These are phyloP conservation scores for Stephania cephalantha DNA, from an alignment of 164 flowering plant genomes.

Conservation along the genomic window DNA sequence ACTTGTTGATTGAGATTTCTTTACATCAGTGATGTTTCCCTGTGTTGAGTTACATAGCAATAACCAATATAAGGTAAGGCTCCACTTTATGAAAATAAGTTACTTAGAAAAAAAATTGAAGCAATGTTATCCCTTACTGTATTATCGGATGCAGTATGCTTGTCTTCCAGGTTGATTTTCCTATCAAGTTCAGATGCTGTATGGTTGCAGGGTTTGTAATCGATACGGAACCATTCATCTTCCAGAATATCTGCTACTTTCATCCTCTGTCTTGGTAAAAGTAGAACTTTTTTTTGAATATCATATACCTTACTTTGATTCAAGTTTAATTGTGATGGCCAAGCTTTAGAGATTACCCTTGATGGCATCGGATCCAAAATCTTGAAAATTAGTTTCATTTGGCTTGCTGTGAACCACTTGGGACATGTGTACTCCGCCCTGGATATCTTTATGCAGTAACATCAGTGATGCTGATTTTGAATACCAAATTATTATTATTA, in stretches of 20 bases:
- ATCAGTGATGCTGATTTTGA: constrained; percentile 8
- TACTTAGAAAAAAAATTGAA: neutral
- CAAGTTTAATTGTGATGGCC: neutral
- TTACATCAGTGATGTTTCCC: constrained; percentile 16
- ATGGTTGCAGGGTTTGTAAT: constrained; percentile 32
- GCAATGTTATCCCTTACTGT: constrained; percentile 24
- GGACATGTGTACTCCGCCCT: constrained; percentile 58
- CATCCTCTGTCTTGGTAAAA: constrained; percentile 37
- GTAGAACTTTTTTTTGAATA: neutral
- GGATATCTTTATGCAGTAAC: constrained; percentile 36
- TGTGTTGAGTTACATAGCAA: constrained; percentile 12
- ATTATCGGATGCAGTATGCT: constrained; percentile 37
- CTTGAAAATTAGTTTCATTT: constrained; percentile 42
- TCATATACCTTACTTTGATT: neutral
- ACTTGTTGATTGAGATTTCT: constrained; percentile 19
- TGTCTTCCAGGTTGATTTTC: constrained; percentile 36
- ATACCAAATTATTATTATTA: neutral
- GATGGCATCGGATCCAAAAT: constrained; percentile 48
- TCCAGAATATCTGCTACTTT: constrained; percentile 53
- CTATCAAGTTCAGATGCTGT: constrained; percentile 25
- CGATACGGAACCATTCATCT: constrained; percentile 55
- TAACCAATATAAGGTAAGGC: neutral
- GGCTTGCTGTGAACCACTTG: constrained; percentile 45
- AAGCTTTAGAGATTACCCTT: constrained; percentile 32
- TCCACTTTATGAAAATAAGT: neutral